Evolutionary conservation across 2,329 filamentous ascomycete species (phyloP), one percentile per base, ranked within the genome.

Genomic region (Ophiostoma sp.): DNA sequence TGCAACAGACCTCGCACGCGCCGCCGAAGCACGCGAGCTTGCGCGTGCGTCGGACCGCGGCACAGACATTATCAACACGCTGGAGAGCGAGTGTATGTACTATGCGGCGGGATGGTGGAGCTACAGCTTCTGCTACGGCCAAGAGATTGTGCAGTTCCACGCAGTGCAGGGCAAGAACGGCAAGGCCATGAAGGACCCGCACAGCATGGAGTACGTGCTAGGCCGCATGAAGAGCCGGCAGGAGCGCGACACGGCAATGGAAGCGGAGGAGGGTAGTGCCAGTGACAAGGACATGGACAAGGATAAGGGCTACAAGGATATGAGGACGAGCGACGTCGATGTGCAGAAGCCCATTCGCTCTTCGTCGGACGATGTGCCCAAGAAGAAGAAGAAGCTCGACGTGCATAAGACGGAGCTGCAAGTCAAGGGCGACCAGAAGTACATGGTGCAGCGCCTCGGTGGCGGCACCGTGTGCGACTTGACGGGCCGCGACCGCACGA

Each of bases 41-140:
- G 86, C 84, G 55, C 87, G 91, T 40, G 93, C 93, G 0, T 90
- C 89, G 1, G 84, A 87, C 44, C 88, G 87, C 65, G 93, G 93
- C 5, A 90, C 91, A 84, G 90, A 95, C 74, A 83, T 97, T 36
- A 81, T 97, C 66, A 85, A 86, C 72, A 87, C 88, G 40, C 89
- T 97, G 78, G 85, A 93, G 67, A 90, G 88, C 3, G 84, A 85
- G 66, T 97, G 93, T 77, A 85, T 97, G 71, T 96, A 94, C 80
- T 86, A 83, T 72, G 81, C 93, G 72, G 90, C 88, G 0, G 93
- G 93, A 0, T 97, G 93, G 93, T 97, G 93, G 93, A 95, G 90
- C 75, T 97, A 97, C 79, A 90, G 89, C 73, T 97, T 97, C 78
- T 97, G 93, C 82, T 95, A 96, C 79, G 91, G 91, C 75, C 85